Evolutionary conservation across 2,329 filamentous ascomycete species (phyloP).

Genomic region (Microcyclosporella mali): DNA sequence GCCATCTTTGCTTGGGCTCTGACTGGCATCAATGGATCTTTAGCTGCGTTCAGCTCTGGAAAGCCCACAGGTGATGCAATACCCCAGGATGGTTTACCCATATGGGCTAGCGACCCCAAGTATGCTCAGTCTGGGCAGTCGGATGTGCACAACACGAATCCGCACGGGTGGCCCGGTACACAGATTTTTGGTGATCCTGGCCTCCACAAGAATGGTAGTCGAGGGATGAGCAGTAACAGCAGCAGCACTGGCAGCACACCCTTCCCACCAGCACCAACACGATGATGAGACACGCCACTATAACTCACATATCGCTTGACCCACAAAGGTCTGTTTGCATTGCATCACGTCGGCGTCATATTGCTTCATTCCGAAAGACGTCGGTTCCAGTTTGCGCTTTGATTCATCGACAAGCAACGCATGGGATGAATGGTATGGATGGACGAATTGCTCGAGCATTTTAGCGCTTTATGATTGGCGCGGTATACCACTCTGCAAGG

Average conservation of each 20-base stretch:
- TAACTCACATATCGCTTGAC: no score
- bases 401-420: no score
- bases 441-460: no score
- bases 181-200: slow-evolving; percentile 31
- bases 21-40: slow-evolving; percentile 69
- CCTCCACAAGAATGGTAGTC: slow-evolving; percentile 17
- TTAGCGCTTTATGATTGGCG: no score
- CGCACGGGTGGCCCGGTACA: slow-evolving; percentile 8
- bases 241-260: slow-evolving; percentile 12
- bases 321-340: no score
- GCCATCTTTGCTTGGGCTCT: slow-evolving; percentile 84
- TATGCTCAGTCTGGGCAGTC: slow-evolving; percentile 1
- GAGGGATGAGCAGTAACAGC: slow-evolving; percentile 6
- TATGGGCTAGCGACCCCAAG: slow-evolving; percentile 47
- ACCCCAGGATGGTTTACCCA: slow-evolving; percentile 54
- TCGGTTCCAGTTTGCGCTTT: no score
- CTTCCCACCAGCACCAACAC: background rate
- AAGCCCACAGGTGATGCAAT: slow-evolving; percentile 57
- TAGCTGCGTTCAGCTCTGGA: slow-evolving; percentile 60
- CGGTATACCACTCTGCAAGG: no score
- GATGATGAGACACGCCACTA: no score
- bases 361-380: no score
- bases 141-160: slow-evolving; percentile 4
- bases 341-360: no score
- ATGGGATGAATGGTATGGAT: no score